A percentile compares a stretch with the other conserved stretches of the same genome.
Evolutionary conservation across 106 monocot species (phyloP).

Genomic region (Allium cepa): DNA sequence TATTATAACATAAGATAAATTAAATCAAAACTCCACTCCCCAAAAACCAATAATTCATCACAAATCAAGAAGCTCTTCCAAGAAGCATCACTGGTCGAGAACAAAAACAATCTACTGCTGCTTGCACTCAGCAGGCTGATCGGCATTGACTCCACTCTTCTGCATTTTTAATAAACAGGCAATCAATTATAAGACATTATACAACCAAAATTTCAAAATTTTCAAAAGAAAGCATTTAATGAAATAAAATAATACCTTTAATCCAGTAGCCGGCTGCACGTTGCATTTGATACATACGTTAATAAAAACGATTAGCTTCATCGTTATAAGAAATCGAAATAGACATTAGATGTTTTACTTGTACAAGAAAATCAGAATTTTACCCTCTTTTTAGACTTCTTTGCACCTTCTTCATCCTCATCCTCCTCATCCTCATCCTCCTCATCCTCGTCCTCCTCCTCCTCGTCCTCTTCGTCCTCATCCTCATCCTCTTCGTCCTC

Average conservation of each 20-base stretch:
- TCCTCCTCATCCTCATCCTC: constrained; percentile 31
- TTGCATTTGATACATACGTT: neutral
- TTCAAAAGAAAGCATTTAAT: neutral
- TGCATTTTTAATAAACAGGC: neutral
- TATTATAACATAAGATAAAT: neutral
- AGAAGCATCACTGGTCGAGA: neutral
- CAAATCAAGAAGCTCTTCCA: neutral
- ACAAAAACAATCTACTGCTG: constrained; percentile 9
- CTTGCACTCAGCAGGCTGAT: constrained; percentile 15
- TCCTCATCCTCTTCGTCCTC: constrained; percentile 36
- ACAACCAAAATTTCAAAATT: neutral
- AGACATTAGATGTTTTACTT: neutral
- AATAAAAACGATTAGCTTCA: neutral
- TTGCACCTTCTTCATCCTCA: constrained; percentile 22
- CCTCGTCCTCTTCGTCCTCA: constrained; percentile 29
- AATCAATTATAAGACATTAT: neutral
- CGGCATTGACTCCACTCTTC: constrained; percentile 8
- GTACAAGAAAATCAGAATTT: neutral
- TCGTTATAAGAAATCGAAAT: neutral
- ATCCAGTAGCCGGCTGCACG: neutral
- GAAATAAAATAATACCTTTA: neutral
- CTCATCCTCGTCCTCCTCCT: constrained; percentile 38
- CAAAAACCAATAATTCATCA: neutral
- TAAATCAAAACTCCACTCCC: neutral
- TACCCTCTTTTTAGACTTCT: constrained; percentile 36